phyloP scores from a whole-genome alignment of 345 rosid species.

The Syzygium oleosum region DNA sequence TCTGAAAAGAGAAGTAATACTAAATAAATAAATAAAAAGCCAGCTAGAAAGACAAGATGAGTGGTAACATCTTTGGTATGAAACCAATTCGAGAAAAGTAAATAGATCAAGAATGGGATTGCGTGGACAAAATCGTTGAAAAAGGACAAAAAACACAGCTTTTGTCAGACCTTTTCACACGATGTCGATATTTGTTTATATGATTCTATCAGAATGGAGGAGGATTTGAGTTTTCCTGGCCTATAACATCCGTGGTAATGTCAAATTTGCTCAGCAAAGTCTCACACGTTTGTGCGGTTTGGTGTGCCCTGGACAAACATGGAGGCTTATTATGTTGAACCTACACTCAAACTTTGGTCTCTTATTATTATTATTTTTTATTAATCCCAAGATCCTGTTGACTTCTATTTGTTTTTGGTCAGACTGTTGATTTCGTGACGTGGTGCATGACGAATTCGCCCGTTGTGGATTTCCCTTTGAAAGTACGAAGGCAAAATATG shows the following conservation, averaged over 20 bases:
- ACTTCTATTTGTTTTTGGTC: background rate
- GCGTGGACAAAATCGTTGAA: background rate
- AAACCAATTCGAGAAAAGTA: background rate
- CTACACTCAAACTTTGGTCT: background rate
- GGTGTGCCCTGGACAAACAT: background rate
- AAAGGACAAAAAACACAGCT: background rate
- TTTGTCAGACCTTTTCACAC: background rate
- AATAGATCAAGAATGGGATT: background rate
- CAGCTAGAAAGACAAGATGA: background rate
- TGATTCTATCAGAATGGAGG: too few species aligned
- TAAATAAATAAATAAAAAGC: background rate
- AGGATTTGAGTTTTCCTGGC: too few species aligned
- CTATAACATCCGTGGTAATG: background rate
- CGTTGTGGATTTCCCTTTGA: too few species aligned
- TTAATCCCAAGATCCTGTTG: background rate
- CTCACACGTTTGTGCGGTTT: background rate
- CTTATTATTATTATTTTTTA: background rate
- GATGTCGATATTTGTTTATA: background rate
- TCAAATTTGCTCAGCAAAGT: background rate
- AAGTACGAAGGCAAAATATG: too few species aligned
- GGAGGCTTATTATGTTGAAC: background rate
- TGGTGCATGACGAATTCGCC: background rate
- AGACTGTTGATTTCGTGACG: background rate
- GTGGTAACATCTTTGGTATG: background rate
- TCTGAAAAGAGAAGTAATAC: background rate